Conservation (phyloP, 2,329 filamentous ascomycete genomes). For the Allantophomopsis cytisporea region DNA sequence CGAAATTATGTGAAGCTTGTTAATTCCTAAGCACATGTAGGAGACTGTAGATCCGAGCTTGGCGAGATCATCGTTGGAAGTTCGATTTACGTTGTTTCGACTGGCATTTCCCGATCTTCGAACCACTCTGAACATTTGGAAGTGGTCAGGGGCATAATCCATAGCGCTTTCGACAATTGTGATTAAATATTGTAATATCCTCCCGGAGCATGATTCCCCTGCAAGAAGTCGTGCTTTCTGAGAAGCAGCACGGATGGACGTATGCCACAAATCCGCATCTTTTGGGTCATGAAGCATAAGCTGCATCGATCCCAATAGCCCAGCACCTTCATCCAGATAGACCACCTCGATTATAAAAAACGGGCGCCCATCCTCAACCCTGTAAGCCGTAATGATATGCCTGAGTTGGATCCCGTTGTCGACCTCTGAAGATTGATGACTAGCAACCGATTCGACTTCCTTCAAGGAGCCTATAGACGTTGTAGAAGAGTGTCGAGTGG, state of each 20-base stretch:
- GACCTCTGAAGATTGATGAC: slow-evolving; percentile 32
- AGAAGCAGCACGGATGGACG: slow-evolving; percentile 44
- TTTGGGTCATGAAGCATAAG: slow-evolving; percentile 50
- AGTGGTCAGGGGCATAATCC: slow-evolving; percentile 55
- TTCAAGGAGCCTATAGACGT: slow-evolving; percentile 46
- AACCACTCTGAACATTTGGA: slow-evolving; percentile 56
- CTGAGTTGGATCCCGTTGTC: slow-evolving; percentile 42
- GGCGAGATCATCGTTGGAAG: slow-evolving; percentile 52
- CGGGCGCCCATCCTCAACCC: slow-evolving; percentile 51
- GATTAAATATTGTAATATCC: slow-evolving; percentile 47
- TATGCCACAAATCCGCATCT: slow-evolving; percentile 53
- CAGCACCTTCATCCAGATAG: slow-evolving; percentile 50
- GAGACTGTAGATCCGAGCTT: slow-evolving; percentile 52
- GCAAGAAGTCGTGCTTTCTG: slow-evolving; percentile 37
- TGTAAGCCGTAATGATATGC: slow-evolving; percentile 54
- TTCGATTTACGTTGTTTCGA: slow-evolving; percentile 26
- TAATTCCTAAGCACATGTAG: slow-evolving; percentile 55
- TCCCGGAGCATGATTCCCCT: slow-evolving; percentile 36
- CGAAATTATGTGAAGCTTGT: slow-evolving; percentile 58
- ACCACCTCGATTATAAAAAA: slow-evolving; percentile 55
- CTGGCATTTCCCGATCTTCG: slow-evolving; percentile 42
- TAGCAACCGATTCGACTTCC: slow-evolving; percentile 40
- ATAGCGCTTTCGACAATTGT: slow-evolving; percentile 48
- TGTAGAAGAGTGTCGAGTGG: slow-evolving; percentile 39
- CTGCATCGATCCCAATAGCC: slow-evolving; percentile 46